phyloP scores from a whole-genome alignment of 768 basidiomycete genomes.

The Aureoboletus auriporus region DNA sequence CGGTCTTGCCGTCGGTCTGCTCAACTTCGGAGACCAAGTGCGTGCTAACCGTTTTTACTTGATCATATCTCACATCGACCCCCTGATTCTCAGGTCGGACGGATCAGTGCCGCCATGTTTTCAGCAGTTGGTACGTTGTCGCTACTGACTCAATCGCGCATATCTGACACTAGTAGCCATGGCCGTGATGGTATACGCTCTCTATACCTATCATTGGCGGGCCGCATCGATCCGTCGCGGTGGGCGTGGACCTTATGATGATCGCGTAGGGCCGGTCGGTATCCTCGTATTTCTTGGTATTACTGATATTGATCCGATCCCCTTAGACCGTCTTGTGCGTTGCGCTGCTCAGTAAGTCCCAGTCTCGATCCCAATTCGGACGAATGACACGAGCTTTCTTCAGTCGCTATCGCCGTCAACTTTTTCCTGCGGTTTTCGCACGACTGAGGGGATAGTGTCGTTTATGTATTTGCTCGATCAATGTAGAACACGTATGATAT shows the following conservation, averaged over 20 bases:
- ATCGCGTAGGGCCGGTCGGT: constrained; percentile 90
- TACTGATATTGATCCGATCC: constrained; percentile 9
- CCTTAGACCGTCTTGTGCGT: constrained; percentile 76
- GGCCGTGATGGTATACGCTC: constrained; percentile 94
- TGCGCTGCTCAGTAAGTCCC: constrained; percentile 64
- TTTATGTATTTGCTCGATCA: constrained; percentile 10
- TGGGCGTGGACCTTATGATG: constrained; percentile 94
- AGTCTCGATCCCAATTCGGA: neutral
- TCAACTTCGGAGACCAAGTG: constrained; percentile 98
- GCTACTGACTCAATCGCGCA: neutral
- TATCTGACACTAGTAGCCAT: constrained; percentile 57
- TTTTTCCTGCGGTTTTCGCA: constrained; percentile 76
- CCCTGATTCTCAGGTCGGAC: constrained; percentile 62
- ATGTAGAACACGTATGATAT: constrained; percentile 3
- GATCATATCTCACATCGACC: neutral
- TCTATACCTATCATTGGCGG: constrained; percentile 95
- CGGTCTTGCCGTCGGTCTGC: constrained; percentile 89
- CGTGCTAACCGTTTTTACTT: neutral
- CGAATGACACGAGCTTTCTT: neutral
- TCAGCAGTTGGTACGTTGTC: constrained; percentile 76
- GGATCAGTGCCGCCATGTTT: constrained; percentile 95
- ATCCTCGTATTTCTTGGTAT: constrained; percentile 5
- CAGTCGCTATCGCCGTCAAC: constrained; percentile 82
- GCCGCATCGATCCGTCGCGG: constrained; percentile 89
- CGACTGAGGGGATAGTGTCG: constrained; percentile 9